A percentile compares a stretch with the other conserved stretches of the same genome.
Evolutionary conservation across 257 asterid species (phyloP).

Genomic region (Nicotiana undulata): DNA sequence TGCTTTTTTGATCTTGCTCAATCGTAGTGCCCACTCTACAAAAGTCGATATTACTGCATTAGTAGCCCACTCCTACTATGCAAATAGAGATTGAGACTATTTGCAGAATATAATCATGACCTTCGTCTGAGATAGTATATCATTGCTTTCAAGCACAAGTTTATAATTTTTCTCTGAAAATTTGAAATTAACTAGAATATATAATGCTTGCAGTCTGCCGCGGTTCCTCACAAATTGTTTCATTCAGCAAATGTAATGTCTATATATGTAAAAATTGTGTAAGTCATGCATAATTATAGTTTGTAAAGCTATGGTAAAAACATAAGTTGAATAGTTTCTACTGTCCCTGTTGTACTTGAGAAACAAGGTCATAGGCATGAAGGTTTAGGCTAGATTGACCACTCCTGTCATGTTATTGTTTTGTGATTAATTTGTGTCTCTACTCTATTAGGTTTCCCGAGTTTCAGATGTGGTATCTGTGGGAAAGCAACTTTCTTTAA

Average conservation of each 20-base stretch:
- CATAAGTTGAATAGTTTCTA: neutral
- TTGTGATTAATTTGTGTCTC: constrained; percentile 2
- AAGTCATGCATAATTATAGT: neutral
- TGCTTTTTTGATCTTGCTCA: neutral
- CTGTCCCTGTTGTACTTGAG: constrained; percentile 6
- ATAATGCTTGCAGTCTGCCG: neutral
- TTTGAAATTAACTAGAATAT: neutral
- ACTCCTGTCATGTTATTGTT: constrained; percentile 8
- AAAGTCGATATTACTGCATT: neutral
- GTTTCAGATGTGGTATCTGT: constrained; percentile 74
- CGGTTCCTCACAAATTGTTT: neutral
- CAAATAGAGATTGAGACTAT: neutral
- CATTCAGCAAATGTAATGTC: neutral
- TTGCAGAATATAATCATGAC: neutral
- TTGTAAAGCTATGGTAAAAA: neutral
- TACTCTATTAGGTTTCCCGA: constrained; percentile 53
- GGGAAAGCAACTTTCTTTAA: constrained; percentile 66
- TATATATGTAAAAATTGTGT: neutral
- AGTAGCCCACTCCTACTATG: neutral
- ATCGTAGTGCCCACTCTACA: neutral
- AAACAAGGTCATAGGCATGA: neutral
- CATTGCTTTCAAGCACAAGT: neutral
- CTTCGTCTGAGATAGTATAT: neutral
- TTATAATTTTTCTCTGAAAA: neutral
- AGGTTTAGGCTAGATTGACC: neutral